phyloP scores from a whole-genome alignment of 1,139 yeast species.

The Geotrichum citri-aurantii region DNA sequence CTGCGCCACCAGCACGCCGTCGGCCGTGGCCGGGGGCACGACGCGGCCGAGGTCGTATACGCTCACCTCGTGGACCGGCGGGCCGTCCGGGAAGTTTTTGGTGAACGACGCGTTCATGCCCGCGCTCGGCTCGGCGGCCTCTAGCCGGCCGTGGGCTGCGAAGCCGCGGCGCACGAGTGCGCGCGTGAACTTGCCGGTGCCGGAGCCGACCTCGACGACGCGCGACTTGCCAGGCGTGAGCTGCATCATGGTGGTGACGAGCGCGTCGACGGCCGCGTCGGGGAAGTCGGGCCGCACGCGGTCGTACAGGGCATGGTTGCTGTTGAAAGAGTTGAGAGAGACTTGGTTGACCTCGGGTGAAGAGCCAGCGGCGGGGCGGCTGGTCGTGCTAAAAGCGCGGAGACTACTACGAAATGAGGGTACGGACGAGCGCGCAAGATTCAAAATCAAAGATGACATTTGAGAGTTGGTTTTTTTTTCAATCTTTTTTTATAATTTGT shows the following conservation, averaged over 20 bases:
- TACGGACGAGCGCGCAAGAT: too few species aligned
- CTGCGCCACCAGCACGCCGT: slow-evolving; percentile 55
- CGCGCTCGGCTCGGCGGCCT: slow-evolving; percentile 52
- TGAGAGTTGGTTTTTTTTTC: too few species aligned
- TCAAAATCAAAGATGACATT: too few species aligned
- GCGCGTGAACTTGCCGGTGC: slow-evolving; percentile 61
- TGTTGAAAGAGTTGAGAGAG: slow-evolving; percentile 41
- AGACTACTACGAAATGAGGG: too few species aligned
- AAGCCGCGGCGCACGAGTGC: slow-evolving; percentile 35
- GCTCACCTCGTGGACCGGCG: slow-evolving; percentile 25
- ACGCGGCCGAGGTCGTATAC: slow-evolving; percentile 1
- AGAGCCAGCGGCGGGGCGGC: too few species aligned
- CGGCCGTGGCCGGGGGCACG: slow-evolving; percentile 40
- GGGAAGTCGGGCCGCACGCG: slow-evolving; percentile 51
- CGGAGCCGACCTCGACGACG: slow-evolving; percentile 55
- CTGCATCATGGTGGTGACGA: slow-evolving; percentile 38
- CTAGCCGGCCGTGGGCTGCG: slow-evolving; percentile 30
- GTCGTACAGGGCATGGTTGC: slow-evolving; percentile 52
- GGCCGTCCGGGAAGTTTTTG: slow-evolving; percentile 48
- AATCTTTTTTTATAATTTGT: too few species aligned
- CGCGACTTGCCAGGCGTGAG: slow-evolving; percentile 29
- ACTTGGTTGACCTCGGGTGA: slow-evolving; percentile 9
- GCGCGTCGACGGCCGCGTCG: slow-evolving; percentile 45
- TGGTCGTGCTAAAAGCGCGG: too few species aligned
- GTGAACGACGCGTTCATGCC: slow-evolving; percentile 54